These are phyloP conservation scores for Ramalina peruviana DNA, from an alignment of 495 filamentous ascomycete species.

Conservation along the genomic window DNA sequence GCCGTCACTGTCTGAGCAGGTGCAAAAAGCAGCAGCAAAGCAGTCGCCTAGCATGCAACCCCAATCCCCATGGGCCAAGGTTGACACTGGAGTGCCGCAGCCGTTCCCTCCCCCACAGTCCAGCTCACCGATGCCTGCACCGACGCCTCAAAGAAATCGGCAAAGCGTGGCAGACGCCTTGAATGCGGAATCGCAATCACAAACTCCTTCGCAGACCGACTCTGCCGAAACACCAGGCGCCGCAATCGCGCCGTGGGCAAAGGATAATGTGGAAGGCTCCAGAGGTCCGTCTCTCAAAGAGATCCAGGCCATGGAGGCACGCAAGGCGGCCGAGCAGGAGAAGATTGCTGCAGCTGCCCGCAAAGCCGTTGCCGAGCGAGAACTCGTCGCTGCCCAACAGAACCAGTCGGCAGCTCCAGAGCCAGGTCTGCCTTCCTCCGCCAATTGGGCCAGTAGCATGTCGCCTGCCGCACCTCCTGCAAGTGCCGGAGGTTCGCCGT, in stretches of 20 bases:
- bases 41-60: constrained; percentile 41
- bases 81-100: constrained; percentile 50
- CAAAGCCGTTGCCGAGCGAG: constrained; percentile 62
- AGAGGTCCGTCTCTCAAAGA: constrained; percentile 92
- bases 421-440: constrained; percentile 71
- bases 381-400: constrained; percentile 55
- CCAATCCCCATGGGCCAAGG: constrained; percentile 47
- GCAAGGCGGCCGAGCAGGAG: constrained; percentile 82
- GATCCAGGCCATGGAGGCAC: constrained; percentile 90
- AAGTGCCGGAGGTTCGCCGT: constrained; percentile 36
- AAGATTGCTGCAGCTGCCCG: constrained; percentile 70
- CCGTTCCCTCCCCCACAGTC: constrained; percentile 67
- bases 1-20: constrained; percentile 73
- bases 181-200: constrained; percentile 49
- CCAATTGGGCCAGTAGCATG: constrained; percentile 73
- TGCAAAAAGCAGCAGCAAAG: constrained; percentile 64
- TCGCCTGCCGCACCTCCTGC: constrained; percentile 46
- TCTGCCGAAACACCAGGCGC: constrained; percentile 43
- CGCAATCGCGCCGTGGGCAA: constrained; percentile 87
- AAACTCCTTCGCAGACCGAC: constrained; percentile 64
- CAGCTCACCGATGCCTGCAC: constrained; percentile 68
- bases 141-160: constrained; percentile 68
- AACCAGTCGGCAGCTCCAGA: constrained; percentile 41
- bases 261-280: constrained; percentile 58
- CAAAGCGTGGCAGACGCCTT: constrained; percentile 75